Percentiles rank a stretch among this genome's conserved stretches.
These are phyloP conservation scores for Torulaspora delbrueckii DNA, from an alignment of 805 yeast genomes.

Conservation along the genomic window DNA sequence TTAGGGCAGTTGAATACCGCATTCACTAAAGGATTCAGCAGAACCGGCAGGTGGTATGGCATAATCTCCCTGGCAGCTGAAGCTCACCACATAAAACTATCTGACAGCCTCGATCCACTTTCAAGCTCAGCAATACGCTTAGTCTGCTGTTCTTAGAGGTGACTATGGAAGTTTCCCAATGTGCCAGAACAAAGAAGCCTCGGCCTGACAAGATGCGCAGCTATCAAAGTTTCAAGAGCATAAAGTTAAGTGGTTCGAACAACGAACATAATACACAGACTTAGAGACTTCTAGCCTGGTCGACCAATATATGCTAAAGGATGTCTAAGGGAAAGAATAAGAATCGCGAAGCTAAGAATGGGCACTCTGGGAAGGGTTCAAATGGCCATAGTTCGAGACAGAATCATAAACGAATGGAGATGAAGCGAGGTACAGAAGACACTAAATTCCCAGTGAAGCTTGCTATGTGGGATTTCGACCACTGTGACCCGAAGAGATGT, in stretches of 20 bases:
- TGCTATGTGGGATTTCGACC: conserved; percentile 99
- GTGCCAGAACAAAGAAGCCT: not conserved
- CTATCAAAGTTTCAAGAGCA: not conserved
- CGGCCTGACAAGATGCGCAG: not conserved
- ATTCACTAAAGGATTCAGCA: conserved; percentile 60
- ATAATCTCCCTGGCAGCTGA: conserved; percentile 4
- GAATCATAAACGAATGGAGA: conserved; percentile 42
- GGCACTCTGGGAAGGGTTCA: conserved; percentile 39
- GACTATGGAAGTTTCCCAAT: not conserved
- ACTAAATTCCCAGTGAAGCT: conserved; percentile 70
- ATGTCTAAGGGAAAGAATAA: conserved; percentile 47
- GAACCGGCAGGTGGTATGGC: conserved; percentile 45
- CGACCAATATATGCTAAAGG: not conserved
- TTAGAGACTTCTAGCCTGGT: no score
- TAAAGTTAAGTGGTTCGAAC: not conserved
- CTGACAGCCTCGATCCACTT: not conserved
- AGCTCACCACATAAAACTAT: not conserved
- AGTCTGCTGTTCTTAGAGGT: not conserved
- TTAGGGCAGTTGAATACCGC: conserved; percentile 61
- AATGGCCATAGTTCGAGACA: conserved; percentile 56
- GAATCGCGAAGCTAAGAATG: conserved; percentile 38
- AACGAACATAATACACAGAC: not conserved
- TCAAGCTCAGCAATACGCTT: not conserved
- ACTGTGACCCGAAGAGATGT: conserved; percentile 97
- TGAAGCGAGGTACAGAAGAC: conserved; percentile 29